Evolutionary conservation across 1,139 yeast genomes (phyloP).

Genomic region (Pichia sp.): DNA sequence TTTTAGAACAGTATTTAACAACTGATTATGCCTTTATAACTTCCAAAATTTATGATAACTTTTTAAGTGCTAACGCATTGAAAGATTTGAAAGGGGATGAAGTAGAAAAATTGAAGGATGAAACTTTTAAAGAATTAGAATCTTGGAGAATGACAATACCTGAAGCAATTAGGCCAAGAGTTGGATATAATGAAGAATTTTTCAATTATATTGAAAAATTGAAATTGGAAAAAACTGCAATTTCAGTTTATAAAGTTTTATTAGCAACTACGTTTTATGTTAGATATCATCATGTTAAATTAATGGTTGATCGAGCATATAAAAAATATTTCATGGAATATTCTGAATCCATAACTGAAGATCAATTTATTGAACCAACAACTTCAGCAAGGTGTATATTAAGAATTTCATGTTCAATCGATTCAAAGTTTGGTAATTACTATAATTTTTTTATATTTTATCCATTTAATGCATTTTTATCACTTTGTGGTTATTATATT

Average conservation of each 20-base stretch:
- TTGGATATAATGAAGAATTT: conserved; percentile 9
- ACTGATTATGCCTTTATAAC: conserved; percentile 22
- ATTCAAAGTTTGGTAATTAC: conserved; percentile 12
- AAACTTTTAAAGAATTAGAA: conserved; percentile 22
- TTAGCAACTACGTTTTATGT: conserved; percentile 10
- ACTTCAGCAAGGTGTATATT: conserved; percentile 24
- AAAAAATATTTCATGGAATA: conserved; percentile 3
- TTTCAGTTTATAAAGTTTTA: conserved; percentile 8
- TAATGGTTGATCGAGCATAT: conserved; percentile 12
- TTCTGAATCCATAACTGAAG: neutral
- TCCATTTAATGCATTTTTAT: conserved; percentile 27
- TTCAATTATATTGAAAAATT: conserved; percentile 6
- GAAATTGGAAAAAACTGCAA: neutral
- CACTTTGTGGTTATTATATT: conserved; percentile 23
- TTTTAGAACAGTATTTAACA: conserved; percentile 16
- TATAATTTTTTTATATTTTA: conserved; percentile 22
- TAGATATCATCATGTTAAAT: conserved; percentile 15
- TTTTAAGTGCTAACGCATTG: conserved; percentile 26
- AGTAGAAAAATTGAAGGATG: conserved; percentile 9
- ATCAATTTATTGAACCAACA: conserved; percentile 13
- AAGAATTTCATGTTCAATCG: conserved; percentile 15
- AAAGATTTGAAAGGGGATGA: conserved; percentile 16
- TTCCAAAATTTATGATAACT: conserved; percentile 20
- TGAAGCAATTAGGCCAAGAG: conserved; percentile 16
- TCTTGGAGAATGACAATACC: conserved; percentile 26